A percentile compares a stretch with the other conserved stretches of the same genome.
phyloP scores from a whole-genome alignment of 257 asterid species.

The Coffea eugenioides region DNA sequence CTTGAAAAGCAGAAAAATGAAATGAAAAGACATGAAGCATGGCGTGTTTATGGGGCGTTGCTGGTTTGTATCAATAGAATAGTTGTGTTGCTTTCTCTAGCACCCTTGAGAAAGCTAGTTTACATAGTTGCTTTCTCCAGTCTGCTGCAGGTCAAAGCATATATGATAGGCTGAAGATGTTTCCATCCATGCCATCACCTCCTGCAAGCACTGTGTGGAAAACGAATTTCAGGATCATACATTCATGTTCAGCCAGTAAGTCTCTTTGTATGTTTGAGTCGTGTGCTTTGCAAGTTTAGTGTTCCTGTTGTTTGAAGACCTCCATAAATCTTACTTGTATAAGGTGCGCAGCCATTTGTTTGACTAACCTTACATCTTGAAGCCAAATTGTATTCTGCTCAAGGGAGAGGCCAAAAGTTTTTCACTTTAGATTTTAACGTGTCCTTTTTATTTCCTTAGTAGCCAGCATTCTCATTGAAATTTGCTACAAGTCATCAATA shows the following conservation, averaged over 20 bases:
- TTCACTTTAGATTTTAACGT: neutral
- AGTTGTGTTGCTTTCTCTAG: slow-evolving; percentile 28
- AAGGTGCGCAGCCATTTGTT: neutral
- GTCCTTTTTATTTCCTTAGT: neutral
- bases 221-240: slow-evolving; percentile 44
- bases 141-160: slow-evolving; percentile 83
- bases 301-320: neutral
- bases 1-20: slow-evolving; percentile 89
- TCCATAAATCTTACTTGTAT: no score
- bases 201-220: slow-evolving; percentile 47
- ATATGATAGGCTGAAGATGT: slow-evolving; percentile 66
- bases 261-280: neutral
- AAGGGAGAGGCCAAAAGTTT: neutral
- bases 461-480: neutral
- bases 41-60: slow-evolving; percentile 91
- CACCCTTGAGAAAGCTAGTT: slow-evolving; percentile 11
- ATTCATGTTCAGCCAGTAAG: slow-evolving; percentile 40
- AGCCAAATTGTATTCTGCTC: neutral
- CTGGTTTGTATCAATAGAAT: slow-evolving; percentile 2
- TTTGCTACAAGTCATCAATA: neutral
- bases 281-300: neutral
- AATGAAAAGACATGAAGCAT: slow-evolving; percentile 90
- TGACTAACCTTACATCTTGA: neutral
- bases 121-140: slow-evolving; percentile 31
- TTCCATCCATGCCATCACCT: slow-evolving; percentile 59